phyloP scores from a whole-genome alignment of 108 stramenopile genomes.

The Cyclostephanos tholiformis region DNA sequence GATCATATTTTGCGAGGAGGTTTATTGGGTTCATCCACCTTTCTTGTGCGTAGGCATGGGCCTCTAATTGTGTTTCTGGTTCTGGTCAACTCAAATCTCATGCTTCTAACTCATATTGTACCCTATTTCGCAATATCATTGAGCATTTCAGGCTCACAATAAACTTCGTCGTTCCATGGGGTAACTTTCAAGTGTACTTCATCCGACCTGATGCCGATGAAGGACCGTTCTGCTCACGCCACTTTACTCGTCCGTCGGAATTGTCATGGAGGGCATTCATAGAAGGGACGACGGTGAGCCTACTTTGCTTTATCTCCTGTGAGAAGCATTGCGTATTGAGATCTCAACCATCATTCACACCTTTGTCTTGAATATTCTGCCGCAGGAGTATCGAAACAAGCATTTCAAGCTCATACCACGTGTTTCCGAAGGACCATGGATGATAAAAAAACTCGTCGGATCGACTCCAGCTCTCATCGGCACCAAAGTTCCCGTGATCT shows the following conservation, averaged over 20 bases:
- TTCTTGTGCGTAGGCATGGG: slow-evolving; percentile 32
- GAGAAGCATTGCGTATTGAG: neutral
- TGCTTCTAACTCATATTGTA: neutral
- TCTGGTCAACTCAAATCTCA: too few species aligned
- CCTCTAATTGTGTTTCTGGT: neutral
- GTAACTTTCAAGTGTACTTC: slow-evolving; percentile 49
- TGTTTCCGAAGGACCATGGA: slow-evolving; percentile 51
- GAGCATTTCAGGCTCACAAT: slow-evolving; percentile 21
- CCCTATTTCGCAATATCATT: neutral
- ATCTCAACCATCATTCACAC: neutral
- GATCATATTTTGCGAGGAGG: slow-evolving; percentile 32
- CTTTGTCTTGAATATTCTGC: neutral
- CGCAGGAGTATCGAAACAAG: slow-evolving; percentile 40
- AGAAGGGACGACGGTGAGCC: slow-evolving; percentile 34
- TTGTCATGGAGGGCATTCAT: slow-evolving; percentile 45
- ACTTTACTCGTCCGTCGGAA: slow-evolving; percentile 40
- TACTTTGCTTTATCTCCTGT: neutral
- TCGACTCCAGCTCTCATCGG: slow-evolving; percentile 55
- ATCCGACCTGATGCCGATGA: slow-evolving; percentile 51
- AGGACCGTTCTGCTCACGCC: slow-evolving; percentile 34
- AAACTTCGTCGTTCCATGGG: slow-evolving; percentile 56
- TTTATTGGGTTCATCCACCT: slow-evolving; percentile 31
- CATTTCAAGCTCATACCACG: too few species aligned
- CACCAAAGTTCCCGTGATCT: slow-evolving; percentile 53
- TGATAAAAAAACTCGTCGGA: slow-evolving; percentile 61